Evolutionary conservation across 257 asterid species (phyloP), one percentile per base, ranked within the genome.

Genomic region (Ballota nigra): DNA sequence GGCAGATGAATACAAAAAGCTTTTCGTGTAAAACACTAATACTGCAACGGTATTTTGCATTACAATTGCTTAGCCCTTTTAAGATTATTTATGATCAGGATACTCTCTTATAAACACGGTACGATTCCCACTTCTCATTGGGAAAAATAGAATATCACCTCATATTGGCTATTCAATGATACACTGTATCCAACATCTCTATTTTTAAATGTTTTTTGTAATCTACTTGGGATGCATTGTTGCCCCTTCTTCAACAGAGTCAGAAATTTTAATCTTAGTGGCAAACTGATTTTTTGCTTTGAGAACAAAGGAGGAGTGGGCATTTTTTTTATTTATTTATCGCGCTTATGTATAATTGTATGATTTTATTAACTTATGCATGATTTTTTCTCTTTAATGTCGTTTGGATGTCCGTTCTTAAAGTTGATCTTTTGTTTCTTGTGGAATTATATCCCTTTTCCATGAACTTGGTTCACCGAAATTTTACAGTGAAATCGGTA

Each of bases 1-100:
- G 81, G 99, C 99, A n/a, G 90, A 76, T 26, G 82, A 79, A 67
- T 91, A 91, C 74, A 73, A 92, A 80, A 94, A 94, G 77, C 90
- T 94, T 59, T 81, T 91, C 73, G 12, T 63, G 31, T 86, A 82
- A 84, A 68, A 56, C 66, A 59, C 49, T 38, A 29, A 18, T 40
- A n/a, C 34, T 51, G 74, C 9, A 34, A 18, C 11, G 43, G 43
- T 41, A 12, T 20, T 58, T 36, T 18, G 41, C 53, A 28, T 15
- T 47, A 28, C 52, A 74, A 66, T 64, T 63, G 65, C 13, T 15
- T 31, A 12, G 41, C n/a, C 61, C 60, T 15, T 71, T 51, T 60
- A 34, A 36, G 26, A 3, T 65, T 10, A 4, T 22, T 33, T 22
- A 9, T 72, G 49, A 61, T 51, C 63, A 28, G 26, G 28, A 41